These are phyloP conservation scores for Globisporangium polare DNA, from an alignment of 352 stramenopile genomes.

Conservation along the genomic window DNA sequence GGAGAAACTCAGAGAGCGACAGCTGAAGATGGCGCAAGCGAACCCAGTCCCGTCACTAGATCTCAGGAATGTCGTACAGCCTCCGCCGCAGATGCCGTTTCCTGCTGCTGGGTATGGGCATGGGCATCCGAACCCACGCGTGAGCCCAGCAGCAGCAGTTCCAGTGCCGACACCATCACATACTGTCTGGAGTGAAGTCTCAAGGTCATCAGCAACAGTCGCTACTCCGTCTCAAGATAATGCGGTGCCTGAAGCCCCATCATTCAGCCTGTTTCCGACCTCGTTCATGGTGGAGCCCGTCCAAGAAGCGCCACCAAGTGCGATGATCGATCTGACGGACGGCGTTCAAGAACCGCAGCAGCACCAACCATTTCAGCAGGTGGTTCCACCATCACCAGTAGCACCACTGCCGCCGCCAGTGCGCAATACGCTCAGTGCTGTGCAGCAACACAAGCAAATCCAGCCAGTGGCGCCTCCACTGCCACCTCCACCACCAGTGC, in stretches of 20 bases:
- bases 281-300: neutral
- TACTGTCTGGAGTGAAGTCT: neutral
- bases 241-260: conserved; percentile 16
- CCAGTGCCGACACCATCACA: neutral
- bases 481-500: neutral
- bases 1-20: conserved; percentile 47
- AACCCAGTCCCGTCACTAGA: neutral
- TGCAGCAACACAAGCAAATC: neutral
- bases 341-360: neutral
- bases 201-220: neutral
- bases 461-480: neutral
- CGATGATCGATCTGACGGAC: conserved; percentile 5
- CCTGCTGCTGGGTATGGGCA: neutral
- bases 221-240: conserved; percentile 4
- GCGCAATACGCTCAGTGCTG: neutral
- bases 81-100: neutral
- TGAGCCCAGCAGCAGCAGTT: neutral
- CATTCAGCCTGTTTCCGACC: conserved; percentile 20
- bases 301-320: neutral
- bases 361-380: neutral
- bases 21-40: conserved; percentile 18
- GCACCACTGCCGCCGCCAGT: neutral
- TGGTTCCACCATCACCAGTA: neutral
- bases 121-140: neutral
- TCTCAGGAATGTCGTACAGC: neutral